Percentiles rank a stretch among this genome's conserved stretches.
Conservation (phyloP, 495 filamentous ascomycete genomes). For the Aspergillus conjunctus region DNA sequence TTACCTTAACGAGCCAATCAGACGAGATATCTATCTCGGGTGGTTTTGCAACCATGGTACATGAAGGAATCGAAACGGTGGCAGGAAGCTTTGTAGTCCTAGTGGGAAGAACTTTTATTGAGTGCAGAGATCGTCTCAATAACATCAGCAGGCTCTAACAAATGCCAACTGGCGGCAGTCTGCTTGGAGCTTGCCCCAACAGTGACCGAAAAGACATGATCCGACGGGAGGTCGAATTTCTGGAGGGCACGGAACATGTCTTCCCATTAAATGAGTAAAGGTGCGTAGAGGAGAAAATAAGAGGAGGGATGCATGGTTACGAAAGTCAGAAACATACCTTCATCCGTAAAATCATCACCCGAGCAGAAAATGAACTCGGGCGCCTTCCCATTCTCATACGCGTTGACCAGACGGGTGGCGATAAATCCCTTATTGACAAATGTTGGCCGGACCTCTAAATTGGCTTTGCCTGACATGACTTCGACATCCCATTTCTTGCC, state of each 20-base stretch:
- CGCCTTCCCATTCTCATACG: conserved; percentile 54
- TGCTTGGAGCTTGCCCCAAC: conserved; percentile 85
- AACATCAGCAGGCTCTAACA: conserved; percentile 85
- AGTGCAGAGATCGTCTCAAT: conserved; percentile 76
- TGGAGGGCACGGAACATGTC: conserved; percentile 69
- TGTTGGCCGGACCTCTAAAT: conserved; percentile 91
- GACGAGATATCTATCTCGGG: no score
- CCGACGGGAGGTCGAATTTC: conserved; percentile 54
- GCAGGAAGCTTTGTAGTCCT: conserved; percentile 32
- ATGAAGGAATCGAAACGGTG: neutral
- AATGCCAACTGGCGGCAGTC: conserved; percentile 83
- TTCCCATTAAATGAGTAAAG: conserved; percentile 24
- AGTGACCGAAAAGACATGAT: conserved; percentile 81
- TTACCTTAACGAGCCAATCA: neutral
- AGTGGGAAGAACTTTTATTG: conserved; percentile 43
- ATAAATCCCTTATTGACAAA: conserved; percentile 98
- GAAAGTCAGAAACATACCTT: conserved; percentile 63
- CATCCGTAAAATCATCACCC: conserved; percentile 96
- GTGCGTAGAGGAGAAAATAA: conserved; percentile 4
- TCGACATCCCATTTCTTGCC: conserved; percentile 81
- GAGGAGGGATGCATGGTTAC: neutral
- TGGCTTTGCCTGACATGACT: conserved; percentile 94
- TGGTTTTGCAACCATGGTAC: neutral
- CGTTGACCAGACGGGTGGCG: conserved; percentile 70
- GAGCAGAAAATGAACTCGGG: conserved; percentile 85